These are phyloP conservation scores for Lactifluus hygrophoroides DNA, from an alignment of 768 basidiomycete genomes.

Conservation along the genomic window DNA sequence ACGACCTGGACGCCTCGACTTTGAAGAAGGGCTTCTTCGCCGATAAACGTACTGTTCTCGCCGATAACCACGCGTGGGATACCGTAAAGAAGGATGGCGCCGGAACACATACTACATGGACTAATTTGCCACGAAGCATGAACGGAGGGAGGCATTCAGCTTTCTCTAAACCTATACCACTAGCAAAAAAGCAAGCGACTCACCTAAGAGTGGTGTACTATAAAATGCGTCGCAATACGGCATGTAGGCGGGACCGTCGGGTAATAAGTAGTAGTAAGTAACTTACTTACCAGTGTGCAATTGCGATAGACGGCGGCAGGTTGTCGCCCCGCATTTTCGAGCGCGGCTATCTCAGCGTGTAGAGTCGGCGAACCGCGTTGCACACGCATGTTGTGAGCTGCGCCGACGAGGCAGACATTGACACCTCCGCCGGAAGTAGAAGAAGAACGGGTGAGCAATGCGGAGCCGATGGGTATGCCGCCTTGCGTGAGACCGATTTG, in stretches of 20 bases:
- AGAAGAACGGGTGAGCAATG: constrained; percentile 33
- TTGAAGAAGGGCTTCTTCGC: constrained; percentile 46
- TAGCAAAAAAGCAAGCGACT: not conserved
- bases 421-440: too few species aligned
- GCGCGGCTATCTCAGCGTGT: constrained; percentile 42
- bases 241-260: too few species aligned
- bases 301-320: constrained; percentile 37
- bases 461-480: constrained; percentile 57
- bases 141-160: not conserved
- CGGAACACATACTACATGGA: constrained; percentile 61
- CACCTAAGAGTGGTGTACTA: constrained; percentile 35
- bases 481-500: constrained; percentile 40
- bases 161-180: not conserved
- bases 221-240: not conserved
- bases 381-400: constrained; percentile 38
- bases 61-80: constrained; percentile 61
- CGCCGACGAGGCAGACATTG: constrained; percentile 27
- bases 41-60: constrained; percentile 47
- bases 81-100: constrained; percentile 52
- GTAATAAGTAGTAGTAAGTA: too few species aligned
- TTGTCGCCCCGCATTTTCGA: constrained; percentile 46
- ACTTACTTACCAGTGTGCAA: constrained; percentile 40
- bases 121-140: constrained; percentile 25
- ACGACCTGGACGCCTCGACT: constrained; percentile 42
- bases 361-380: constrained; percentile 36